Conservation (phyloP, 208 protist species). For the Wallacemonas sp. region DNA sequence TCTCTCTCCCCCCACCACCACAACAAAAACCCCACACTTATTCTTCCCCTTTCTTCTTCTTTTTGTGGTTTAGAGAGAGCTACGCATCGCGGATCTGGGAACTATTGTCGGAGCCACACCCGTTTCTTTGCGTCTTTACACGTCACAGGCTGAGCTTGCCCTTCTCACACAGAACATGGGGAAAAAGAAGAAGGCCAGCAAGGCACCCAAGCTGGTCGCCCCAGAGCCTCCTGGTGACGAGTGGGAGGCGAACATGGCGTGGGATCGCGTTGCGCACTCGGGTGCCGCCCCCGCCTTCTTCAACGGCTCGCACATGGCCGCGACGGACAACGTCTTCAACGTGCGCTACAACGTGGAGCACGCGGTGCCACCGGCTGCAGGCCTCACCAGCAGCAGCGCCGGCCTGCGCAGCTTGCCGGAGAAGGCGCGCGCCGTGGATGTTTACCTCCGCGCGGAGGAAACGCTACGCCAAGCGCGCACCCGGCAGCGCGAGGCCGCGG, state of each 20-base stretch:
- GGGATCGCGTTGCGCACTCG: constrained; percentile 34
- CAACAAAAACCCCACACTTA: background rate
- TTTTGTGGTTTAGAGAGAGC: too few species aligned
- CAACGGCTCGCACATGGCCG: constrained; percentile 34
- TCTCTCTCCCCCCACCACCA: background rate
- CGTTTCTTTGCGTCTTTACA: background rate
- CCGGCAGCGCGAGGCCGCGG: background rate
- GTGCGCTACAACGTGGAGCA: constrained; percentile 21
- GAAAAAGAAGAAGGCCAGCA: constrained; percentile 29
- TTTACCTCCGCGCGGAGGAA: constrained; percentile 28
- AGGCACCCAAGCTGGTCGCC: constrained; percentile 36
- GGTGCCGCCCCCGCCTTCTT: constrained; percentile 39
- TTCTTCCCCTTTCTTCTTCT: constrained; percentile 11
- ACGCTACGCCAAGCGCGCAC: constrained; percentile 18
- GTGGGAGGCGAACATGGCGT: constrained; percentile 44
- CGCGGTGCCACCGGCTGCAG: background rate
- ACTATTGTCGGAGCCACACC: too few species aligned
- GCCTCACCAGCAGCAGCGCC: background rate
- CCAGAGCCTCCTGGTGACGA: constrained; percentile 52
- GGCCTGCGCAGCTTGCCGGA: constrained; percentile 1
- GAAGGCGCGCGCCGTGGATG: constrained; percentile 23
- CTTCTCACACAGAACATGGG: constrained; percentile 5
- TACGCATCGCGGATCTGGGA: too few species aligned
- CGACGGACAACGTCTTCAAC: constrained; percentile 36
- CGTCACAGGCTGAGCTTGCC: background rate